Percentiles rank a stretch among this genome's conserved stretches.
These are phyloP conservation scores for Solanum clarkiae DNA, from an alignment of 257 asterid species.

Conservation along the genomic window DNA sequence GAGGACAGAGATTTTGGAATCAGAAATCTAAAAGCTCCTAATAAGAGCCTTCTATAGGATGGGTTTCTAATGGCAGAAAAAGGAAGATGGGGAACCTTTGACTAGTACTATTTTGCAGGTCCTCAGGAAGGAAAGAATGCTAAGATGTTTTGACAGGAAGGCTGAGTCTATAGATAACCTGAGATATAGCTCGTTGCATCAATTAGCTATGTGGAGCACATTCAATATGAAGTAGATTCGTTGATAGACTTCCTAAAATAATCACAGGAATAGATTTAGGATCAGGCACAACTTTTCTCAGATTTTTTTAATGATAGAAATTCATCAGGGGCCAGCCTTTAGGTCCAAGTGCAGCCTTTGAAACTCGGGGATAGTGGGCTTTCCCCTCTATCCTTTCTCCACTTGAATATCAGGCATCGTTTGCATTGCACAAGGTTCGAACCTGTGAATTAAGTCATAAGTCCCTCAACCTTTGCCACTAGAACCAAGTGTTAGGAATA, in stretches of 20 bases:
- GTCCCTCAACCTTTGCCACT: not conserved
- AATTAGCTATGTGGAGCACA: not conserved
- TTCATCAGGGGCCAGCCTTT: not conserved
- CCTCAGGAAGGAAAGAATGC: not conserved
- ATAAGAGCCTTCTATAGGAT: not conserved
- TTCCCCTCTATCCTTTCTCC: not conserved
- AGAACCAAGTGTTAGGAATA: not conserved
- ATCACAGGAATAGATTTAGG: not conserved
- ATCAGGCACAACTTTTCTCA: not conserved
- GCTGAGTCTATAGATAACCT: not conserved
- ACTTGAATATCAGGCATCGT: not conserved
- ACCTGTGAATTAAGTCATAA: not conserved
- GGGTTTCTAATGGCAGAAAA: not conserved
- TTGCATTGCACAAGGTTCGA: not conserved
- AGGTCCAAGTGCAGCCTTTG: not conserved
- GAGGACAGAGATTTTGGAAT: too few relatives aligned
- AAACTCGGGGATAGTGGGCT: not conserved
- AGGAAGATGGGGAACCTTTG: not conserved
- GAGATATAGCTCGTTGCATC: not conserved
- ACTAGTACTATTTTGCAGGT: not conserved
- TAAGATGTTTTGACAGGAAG: not conserved
- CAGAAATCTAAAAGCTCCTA: too few relatives aligned
- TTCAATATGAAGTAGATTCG: not conserved
- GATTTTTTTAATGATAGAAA: not conserved
- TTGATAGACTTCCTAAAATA: not conserved